Base-by-base conservation (phyloP, 2,329 filamentous ascomycete species). In the Tolypocladium ovalisporum region DNA sequence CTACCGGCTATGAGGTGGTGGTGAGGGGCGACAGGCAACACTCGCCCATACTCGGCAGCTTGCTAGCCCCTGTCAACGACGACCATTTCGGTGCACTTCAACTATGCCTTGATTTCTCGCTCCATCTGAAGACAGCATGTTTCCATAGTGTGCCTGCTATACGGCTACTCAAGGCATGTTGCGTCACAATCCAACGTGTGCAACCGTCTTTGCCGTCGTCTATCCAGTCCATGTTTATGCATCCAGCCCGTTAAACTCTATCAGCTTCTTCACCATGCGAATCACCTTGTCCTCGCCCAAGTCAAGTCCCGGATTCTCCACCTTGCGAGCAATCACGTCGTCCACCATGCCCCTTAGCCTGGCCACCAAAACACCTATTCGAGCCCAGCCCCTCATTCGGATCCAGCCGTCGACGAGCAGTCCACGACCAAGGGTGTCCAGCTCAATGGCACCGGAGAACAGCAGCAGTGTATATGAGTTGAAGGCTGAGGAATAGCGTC, bases 391-490 rank as follows among this genome's bases (percentile, higher is more conserved):
- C 29, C 90, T 81, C 36, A 99, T 75, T 39, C 79, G 72, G 56
- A 97, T 76, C 94, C 93, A 97, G 55, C 90, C 91, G 72, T 97
- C 94, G 4, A 99, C 89, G 3, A 97, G 76, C 22, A 99, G 75
- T 0, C 94, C 94, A 27, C 92, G 79, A 7, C 93, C 93, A 49
- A 91, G 76, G 0, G 91, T 96, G 72, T 97, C 94, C 3, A 97
- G 83, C 59, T 85, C 83, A 54, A 97, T 90, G 2, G 84, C 79
- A 0, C 94, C 94, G 1, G 87, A 88, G 72, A 99, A 97, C 58
- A 99, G 80, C 32, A 99, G 82, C 37, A 97, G 77, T 0, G 88
- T 88, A 70, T 93, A 97, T 0, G 88, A 85, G 66, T 96, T 97
- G 71, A 97, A 93, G 1, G 94, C 84, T 87, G 5, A 17, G n/a